Evolutionary conservation across 768 basidiomycete genomes (phyloP), one percentile per base, ranked within the genome.

Genomic region (Ephemerocybe angulata): DNA sequence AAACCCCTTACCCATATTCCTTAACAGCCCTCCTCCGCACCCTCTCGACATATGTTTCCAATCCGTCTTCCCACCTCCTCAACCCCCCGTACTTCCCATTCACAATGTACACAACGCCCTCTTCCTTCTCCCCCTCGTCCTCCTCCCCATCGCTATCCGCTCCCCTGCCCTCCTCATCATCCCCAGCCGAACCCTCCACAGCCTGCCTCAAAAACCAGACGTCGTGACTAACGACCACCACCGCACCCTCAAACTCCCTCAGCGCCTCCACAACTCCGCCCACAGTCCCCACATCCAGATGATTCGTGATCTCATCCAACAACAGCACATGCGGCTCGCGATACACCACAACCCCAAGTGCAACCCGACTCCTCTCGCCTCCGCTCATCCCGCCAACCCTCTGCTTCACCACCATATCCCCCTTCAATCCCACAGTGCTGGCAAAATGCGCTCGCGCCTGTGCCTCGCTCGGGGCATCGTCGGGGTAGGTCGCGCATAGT

Each of bases 201-300:
- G 69, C 67, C 56, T 68, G 64, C 59, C 66, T 67, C 57, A 71
- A 62, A 51, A 71, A 71, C 70, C 70, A 71, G 1, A 71, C 60
- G 37, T 88, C 87, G 62, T 88, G 87, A 42, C 82, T 85, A 47
- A 87, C 78, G n/a, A 87, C 70, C 10, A 86, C 68, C 28, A 87
- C 62, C 1, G 78, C 84, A 1, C 87, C 86, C 25, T 66, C 68
- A 59, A 76, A 88, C 13, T 63, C 66, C 46, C 72, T 72, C 38
- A 88, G 69, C 7, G 81, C 77, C 21, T 71, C 68, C 0, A 81
- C 78, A 1, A 88, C 68, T 0, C 80, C 81, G 55, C 76, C 67
- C 29, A 87, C 81, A 2, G 84, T 86, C 24, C 78, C 76, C 38
- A 76, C 72, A 64, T 88, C 86, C 40, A 88, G 67, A 68, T 88